Evolutionary conservation across 805 yeast genomes (phyloP), one percentile per base, ranked within the genome.

Genomic region (Candida glaebosa): DNA sequence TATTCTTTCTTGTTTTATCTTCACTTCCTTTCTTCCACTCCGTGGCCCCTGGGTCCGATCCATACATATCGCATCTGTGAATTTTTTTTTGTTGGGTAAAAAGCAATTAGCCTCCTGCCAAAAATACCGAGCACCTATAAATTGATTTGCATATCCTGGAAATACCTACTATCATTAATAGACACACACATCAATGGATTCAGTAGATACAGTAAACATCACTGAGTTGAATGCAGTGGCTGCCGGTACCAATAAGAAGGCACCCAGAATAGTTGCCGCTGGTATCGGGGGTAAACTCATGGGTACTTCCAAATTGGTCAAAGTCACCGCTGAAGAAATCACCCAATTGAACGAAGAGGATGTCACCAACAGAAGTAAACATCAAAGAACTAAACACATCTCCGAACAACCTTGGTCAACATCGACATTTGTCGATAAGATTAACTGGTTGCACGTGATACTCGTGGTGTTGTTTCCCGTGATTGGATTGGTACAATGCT

Each of bases 321-420:
- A 73, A 31, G 81, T 82, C 18, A 79, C 86, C 33, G 87, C 85
- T 32, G 84, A 79, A 46, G 79, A 79, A 52, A 59, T 76, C 39
- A 75, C 82, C 22, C 58, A 68, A 48, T 47, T 65, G 33, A 61
- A 51, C 42, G 72, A 67, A 47, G 64, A 63, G 50, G 73, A 67
- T 43, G 60, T 50, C 38, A 42, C 57, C n/a, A 69, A 71, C 43
- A 59, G 65, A 41, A 62, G 60, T 28, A 72, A 71, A 48, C 70
- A 61, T 42, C 63, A 65, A 40, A 63, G 61, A 37, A 54, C 56
- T 10, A 59, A 56, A 46, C 95, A 86, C 57, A 84, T 86, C 41
- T 78, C 85, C 38, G 95, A 86, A 57, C 76, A 79, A 65, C 87
- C 89, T 14, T 84, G 89, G 88, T 85, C 93, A 17, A 46, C 68